Evolutionary conservation across 805 yeast genomes (phyloP), one percentile per base, ranked within the genome.

Genomic region (Saturnispora bothae): DNA sequence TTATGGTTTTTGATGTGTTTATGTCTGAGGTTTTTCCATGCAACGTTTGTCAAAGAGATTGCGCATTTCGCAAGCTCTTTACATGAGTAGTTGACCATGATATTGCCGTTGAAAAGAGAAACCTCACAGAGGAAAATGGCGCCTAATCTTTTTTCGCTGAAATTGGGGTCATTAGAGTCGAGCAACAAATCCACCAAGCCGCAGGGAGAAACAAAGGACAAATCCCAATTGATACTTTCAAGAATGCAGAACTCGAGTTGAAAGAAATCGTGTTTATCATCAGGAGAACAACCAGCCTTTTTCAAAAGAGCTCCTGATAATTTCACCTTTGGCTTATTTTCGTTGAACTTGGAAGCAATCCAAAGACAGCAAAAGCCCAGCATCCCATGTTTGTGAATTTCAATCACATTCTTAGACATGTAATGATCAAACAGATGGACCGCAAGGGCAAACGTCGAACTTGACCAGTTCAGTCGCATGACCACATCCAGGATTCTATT

Each of bases 181-280:
- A 78, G 55, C 48, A 65, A 66, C 37, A 78, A 54, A 49, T 80
- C 84, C 40, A 79, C 61, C 48, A 76, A 76, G 10, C 70, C 60
- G 54, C 79, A 86, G 47, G 73, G 69, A 3, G 83, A 75, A 18
- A 83, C 74, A 25, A 68, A 61, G 36, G 73, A 67, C 27, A 79
- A 60, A 45, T 71, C 65, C 89, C 89, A 82, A 39, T 73, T 64
- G 43, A 82, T 61, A 4, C 75, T 65, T 49, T 71, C 73, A 41
- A 81, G 61, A 31, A 82, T 66, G 48, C 77, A 78, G 41, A 76
- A 66, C 53, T 82, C 94, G 75, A 79, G 75, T 50, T 75, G 76
- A 41, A 76, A 60, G 51, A 81, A 57, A n/a, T 48, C 49, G 3
- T 37, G 30, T 23, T 53, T 51, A 3, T 47, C 34, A 21, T 44